Base-by-base conservation (phyloP, 2,329 filamentous ascomycete species). In the Achaetomium macrosporum region DNA sequence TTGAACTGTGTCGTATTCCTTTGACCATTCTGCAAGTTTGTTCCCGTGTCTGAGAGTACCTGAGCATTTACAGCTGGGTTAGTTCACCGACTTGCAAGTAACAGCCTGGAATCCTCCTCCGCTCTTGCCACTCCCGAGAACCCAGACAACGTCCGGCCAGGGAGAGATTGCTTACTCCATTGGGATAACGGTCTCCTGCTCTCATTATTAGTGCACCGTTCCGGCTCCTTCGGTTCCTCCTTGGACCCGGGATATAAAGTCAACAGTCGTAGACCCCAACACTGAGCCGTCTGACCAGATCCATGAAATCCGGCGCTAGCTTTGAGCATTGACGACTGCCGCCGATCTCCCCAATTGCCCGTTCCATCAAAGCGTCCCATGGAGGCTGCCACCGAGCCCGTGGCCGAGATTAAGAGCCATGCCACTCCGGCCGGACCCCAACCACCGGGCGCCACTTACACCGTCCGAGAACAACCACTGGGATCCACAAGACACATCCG, bases 401-500 rank as follows among this genome's bases (percentile, higher is more conserved):
- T 51, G 49, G 40, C 48, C 17, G 43, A 50, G 17, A 41, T 19
- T 4, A 54, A 57, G 51, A 47, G 49, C 30, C 45, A 51, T 42
- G 15, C 42, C 29, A 36, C 42, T 12, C 25, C 50, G 25, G 44
- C 17, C 47, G 35, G 54, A 10, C 39, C 51, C 35, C 33, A 41
- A 39, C 46, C 42, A 19, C 15, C 46, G 40, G 17, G 41, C 6
- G 29, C 40, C 10, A 25, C 55, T n/a, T 73, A 73, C 59, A 60
- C 63, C 11, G 60, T 73, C 20, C 57, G 53, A 42, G 71, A 73
- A 49, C 58, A 67, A 37, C 70, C 71, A 10, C 63, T 73, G 36
- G 70, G 70, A n/a, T 64, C 68, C 7, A 47, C 66, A 29, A 70
- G 68, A 50, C 70, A 68, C 59, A 62, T 75, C 53, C 72, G 70